Evolutionary conservation across 805 yeast genomes (phyloP).

Genomic region (Lipomyces lipofer): DNA sequence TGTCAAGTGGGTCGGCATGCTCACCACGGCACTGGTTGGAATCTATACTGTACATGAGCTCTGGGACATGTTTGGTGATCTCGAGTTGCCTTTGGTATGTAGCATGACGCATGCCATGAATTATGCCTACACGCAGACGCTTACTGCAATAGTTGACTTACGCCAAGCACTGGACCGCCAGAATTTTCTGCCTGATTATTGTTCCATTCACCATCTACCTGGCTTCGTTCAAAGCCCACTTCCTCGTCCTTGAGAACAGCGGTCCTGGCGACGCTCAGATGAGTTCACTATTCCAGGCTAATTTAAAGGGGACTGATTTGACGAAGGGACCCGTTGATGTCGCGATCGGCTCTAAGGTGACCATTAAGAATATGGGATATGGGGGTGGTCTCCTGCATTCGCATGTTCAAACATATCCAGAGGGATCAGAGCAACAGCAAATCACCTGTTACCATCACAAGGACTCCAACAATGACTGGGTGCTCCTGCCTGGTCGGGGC

Average conservation of each 20-base stretch:
- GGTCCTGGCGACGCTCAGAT: slow-evolving; percentile 95
- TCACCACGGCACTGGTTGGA: slow-evolving; percentile 85
- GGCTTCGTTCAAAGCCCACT: slow-evolving; percentile 77
- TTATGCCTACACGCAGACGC: too few species aligned
- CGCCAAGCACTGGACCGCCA: slow-evolving; percentile 65
- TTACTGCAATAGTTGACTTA: slow-evolving; percentile 30
- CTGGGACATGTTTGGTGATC: slow-evolving; percentile 79
- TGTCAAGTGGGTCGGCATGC: slow-evolving; percentile 95
- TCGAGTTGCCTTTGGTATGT: slow-evolving; percentile 36
- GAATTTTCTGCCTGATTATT: slow-evolving; percentile 65
- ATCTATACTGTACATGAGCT: slow-evolving; percentile 83
- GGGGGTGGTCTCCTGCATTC: slow-evolving; percentile 82
- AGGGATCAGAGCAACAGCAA: slow-evolving; percentile 92
- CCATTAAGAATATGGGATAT: slow-evolving; percentile 68
- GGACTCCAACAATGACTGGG: slow-evolving; percentile 84
- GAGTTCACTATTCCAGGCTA: slow-evolving; percentile 86
- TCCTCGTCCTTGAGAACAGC: slow-evolving; percentile 66
- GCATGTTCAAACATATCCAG: slow-evolving; percentile 81
- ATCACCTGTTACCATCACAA: slow-evolving; percentile 88
- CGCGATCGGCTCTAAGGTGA: slow-evolving; percentile 60
- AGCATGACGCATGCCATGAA: too few species aligned
- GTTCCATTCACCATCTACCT: slow-evolving; percentile 72
- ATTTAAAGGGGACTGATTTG: slow-evolving; percentile 67
- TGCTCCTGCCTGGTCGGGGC: slow-evolving; percentile 43
- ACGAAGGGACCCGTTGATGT: slow-evolving; percentile 66